Conservation (phyloP, 139 green algal genomes). For the Chlamydomonas urium region DNA sequence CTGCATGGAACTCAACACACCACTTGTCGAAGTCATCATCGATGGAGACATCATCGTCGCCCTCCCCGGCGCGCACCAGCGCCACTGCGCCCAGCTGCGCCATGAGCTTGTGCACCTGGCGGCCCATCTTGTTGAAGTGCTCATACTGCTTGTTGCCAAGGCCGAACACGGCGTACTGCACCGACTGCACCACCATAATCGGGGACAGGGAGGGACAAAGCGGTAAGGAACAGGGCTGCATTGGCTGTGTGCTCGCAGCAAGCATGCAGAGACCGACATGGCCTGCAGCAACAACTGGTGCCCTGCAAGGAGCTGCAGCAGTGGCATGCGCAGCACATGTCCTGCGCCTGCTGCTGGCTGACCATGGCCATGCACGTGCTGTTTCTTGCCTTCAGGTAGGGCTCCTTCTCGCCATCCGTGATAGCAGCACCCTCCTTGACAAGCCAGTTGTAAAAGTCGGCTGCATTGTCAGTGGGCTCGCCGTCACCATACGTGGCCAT, state of each 20-base stretch:
- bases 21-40: constrained; percentile 95
- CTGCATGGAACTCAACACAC: constrained; percentile 54
- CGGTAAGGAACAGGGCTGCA: too few species aligned
- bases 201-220: too few species aligned
- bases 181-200: too few species aligned
- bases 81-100: constrained; percentile 57
- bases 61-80: constrained; percentile 66
- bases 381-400: constrained; percentile 55
- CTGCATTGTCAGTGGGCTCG: constrained; percentile 90
- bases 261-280: too few species aligned
- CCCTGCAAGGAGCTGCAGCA: too few species aligned
- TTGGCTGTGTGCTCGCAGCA: too few species aligned
- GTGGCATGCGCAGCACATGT: too few species aligned
- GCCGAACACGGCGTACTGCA: constrained; percentile 86
- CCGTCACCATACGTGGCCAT: constrained; percentile 97
- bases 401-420: constrained; percentile 37
- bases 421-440: constrained; percentile 48
- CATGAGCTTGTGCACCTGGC: constrained; percentile 69
- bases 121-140: constrained; percentile 90
- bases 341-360: too few species aligned
- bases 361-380: too few species aligned
- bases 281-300: too few species aligned
- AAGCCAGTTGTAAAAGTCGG: constrained; percentile 83
- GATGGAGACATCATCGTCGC: constrained; percentile 86
- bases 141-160: constrained; percentile 98